Base-by-base conservation (phyloP, 768 basidiomycete genomes). In the Melanogaster broomeanus region DNA sequence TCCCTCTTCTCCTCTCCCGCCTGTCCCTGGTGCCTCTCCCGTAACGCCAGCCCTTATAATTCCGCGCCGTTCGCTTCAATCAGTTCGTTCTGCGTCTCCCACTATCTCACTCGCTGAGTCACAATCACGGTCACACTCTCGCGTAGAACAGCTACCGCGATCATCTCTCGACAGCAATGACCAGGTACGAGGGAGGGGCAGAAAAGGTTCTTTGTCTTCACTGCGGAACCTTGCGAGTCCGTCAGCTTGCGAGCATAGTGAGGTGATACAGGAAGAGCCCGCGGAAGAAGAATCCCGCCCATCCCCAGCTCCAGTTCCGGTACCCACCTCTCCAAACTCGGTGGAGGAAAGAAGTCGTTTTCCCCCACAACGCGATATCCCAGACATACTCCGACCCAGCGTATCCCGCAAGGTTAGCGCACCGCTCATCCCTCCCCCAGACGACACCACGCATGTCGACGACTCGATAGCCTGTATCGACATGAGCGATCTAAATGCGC, bases 11-110 rank as follows among this genome's bases (percentile, higher is more conserved):
- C 85, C 87, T 0, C 76, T 88, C 3, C 87, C 87, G 0, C 84
- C 87, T 3, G 58, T 88, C 2, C 87, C 87, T 0, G 84, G 82
- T 2, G 81, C 82, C 0, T 83, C 83, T 2, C 74, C 81, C 18
- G 74, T 82, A 72, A 76, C 51, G 65, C 33, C 82, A 79, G 52
- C 78, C 74, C 27, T 69, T 75, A 33, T 70, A 73, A 18, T 72
- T 78, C 35, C 74, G 68, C 71, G 74, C 15, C 69, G 72, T 39
- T 64, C 67, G 8, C 55, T 65, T 15, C 64, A 66, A 37, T 62
- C 63, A 15, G 24, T 52, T 25, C 52, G 60, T 15, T 56, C 65
- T 31, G 57, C 44, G 2, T 68, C 67, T 22, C 66, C 62, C 10
- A 54, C 59, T 3, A 48, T 58, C 37, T 67, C 69, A 31, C 43